These are phyloP conservation scores for Moniliella sp. DNA, from an alignment of 1,284 basidiomycete species.

Conservation along the genomic window DNA sequence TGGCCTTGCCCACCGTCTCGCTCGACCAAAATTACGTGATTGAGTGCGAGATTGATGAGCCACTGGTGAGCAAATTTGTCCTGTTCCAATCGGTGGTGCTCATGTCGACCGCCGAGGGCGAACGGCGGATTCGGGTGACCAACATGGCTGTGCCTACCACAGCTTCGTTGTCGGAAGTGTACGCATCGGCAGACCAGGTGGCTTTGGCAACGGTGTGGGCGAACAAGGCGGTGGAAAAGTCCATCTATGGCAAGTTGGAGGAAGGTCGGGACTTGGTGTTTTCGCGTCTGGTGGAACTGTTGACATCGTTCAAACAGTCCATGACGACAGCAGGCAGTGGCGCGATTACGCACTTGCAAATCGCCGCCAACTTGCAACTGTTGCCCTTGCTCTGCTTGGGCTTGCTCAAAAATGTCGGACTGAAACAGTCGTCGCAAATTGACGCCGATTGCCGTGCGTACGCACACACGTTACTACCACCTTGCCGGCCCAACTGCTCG, in stretches of 20 bases:
- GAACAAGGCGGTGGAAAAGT: slow-evolving; percentile 89
- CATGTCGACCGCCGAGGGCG: slow-evolving; percentile 86
- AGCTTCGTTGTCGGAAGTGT: slow-evolving; percentile 72
- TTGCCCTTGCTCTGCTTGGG: slow-evolving; percentile 71
- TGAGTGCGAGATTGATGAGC: slow-evolving; percentile 91
- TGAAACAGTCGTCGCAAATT: slow-evolving; percentile 83
- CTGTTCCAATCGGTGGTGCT: slow-evolving; percentile 86
- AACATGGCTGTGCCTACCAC: slow-evolving; percentile 87
- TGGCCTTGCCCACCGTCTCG: slow-evolving; percentile 87
- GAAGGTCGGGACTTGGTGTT: slow-evolving; percentile 75
- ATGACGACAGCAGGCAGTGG: slow-evolving; percentile 83
- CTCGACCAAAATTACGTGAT: slow-evolving; percentile 91
- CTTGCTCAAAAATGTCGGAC: slow-evolving; percentile 78
- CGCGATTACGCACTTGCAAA: slow-evolving; percentile 75
- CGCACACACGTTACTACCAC: slow-evolving; percentile 79
- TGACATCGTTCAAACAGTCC: slow-evolving; percentile 78
- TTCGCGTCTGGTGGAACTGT: slow-evolving; percentile 71
- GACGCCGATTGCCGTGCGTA: slow-evolving; percentile 87
- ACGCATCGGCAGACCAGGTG: slow-evolving; percentile 79
- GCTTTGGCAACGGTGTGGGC: slow-evolving; percentile 71
- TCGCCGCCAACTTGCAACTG: slow-evolving; percentile 80
- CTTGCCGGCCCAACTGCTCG: slow-evolving; percentile 65
- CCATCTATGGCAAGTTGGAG: slow-evolving; percentile 63
- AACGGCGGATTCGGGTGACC: slow-evolving; percentile 82
- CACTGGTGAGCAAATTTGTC: slow-evolving; percentile 70